Evolutionary conservation across 108 stramenopile species (phyloP).

Genomic region (Pseudonitzschia multiseries): DNA sequence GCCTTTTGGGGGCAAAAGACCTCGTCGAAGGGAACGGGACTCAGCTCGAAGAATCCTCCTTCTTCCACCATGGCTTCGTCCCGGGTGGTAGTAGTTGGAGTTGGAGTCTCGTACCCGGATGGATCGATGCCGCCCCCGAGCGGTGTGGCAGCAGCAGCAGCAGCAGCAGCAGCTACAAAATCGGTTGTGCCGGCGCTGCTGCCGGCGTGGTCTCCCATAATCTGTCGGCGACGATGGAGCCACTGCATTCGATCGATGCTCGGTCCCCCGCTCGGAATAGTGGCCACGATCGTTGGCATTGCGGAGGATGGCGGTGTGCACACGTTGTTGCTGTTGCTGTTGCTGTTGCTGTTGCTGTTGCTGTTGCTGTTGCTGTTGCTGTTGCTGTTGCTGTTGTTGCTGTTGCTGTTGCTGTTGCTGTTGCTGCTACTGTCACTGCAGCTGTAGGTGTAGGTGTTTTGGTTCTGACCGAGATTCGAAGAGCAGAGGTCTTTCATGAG

Average conservation of each 20-base stretch:
- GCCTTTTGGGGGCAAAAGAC: neutral
- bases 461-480: neutral
- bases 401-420: constrained; percentile 11
- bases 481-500: constrained; percentile 4
- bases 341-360: constrained; percentile 22
- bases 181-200: neutral
- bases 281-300: neutral
- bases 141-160: too few species aligned
- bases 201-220: neutral
- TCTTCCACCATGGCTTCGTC: neutral
- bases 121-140: neutral
- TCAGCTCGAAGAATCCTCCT: neutral
- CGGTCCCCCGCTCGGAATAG: neutral
- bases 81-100: too few species aligned
- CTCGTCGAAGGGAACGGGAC: constrained; percentile 23
- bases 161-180: too few species aligned
- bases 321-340: constrained; percentile 10
- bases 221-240: neutral
- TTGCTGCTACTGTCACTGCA: constrained; percentile 1
- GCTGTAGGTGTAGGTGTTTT: neutral
- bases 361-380: constrained; percentile 11
- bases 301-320: neutral
- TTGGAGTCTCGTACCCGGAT: neutral
- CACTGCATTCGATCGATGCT: constrained; percentile 12
- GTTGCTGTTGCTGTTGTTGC: constrained; percentile 21